Evolutionary conservation across 2,329 filamentous ascomycete genomes (phyloP).

Genomic region (Drechslerella dactyloides): DNA sequence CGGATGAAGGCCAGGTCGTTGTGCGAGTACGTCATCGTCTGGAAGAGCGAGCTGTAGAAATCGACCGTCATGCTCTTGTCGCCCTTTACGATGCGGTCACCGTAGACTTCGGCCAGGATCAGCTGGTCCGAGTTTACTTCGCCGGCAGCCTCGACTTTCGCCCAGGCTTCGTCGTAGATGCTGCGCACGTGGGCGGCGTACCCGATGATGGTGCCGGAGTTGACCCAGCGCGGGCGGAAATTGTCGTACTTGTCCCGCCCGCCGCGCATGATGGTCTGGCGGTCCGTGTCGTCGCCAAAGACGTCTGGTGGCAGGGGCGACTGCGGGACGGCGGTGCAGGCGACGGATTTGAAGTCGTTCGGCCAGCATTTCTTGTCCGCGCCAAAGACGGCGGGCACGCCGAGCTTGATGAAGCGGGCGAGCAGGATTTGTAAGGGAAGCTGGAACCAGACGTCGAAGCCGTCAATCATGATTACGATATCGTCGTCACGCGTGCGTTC

Average conservation of each 20-base stretch:
- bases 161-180: conserved; percentile 56
- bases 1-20: conserved; percentile 43
- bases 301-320: conserved; percentile 56
- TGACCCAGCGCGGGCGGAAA: conserved; percentile 59
- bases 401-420: conserved; percentile 66
- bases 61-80: conserved; percentile 54
- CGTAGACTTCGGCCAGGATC: conserved; percentile 61
- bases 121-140: conserved; percentile 60
- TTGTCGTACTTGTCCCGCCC: conserved; percentile 52
- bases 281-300: conserved; percentile 58
- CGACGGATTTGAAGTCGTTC: conserved; percentile 57
- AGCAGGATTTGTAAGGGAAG: conserved; percentile 69
- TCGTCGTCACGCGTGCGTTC: conserved; percentile 58
- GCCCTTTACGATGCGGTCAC: conserved; percentile 60
- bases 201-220: conserved; percentile 62
- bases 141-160: conserved; percentile 57
- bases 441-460: conserved; percentile 70
- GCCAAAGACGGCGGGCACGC: conserved; percentile 62
- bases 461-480: conserved; percentile 69
- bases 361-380: conserved; percentile 62
- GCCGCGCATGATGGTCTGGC: conserved; percentile 54
- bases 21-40: conserved; percentile 51
- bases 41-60: conserved; percentile 50
- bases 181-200: conserved; percentile 57
- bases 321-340: conserved; percentile 59